Evolutionary conservation across 73 alveolate genomes (phyloP).

Genomic region (Breviolum minutum): DNA sequence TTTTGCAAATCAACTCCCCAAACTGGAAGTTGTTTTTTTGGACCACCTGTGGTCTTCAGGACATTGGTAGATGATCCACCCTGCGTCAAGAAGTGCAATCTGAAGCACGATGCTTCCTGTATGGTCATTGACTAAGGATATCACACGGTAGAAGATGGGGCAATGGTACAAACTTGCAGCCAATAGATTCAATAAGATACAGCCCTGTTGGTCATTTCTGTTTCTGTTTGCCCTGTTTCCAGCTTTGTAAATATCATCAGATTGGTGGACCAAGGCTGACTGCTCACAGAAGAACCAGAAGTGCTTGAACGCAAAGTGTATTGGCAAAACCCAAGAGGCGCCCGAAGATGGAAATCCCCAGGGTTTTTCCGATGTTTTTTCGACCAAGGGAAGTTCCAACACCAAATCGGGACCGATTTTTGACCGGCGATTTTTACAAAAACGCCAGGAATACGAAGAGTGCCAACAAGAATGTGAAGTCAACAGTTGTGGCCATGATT

Average conservation of each 20-base stretch:
- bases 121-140: not conserved
- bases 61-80: constrained; percentile 17
- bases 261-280: not conserved
- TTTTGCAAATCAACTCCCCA: not conserved
- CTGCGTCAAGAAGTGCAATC: constrained; percentile 28
- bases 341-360: no score
- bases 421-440: not conserved
- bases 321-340: constrained; percentile 35
- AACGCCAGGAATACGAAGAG: not conserved
- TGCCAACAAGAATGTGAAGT: constrained; percentile 27
- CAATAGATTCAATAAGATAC: not conserved
- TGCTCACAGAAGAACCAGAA: constrained; percentile 16
- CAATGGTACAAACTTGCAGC: not conserved
- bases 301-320: constrained; percentile 18
- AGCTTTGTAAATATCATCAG: not conserved
- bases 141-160: not conserved
- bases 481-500: not conserved
- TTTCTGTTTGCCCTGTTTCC: not conserved
- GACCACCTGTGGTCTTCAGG: not conserved
- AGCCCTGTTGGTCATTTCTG: no score
- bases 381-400: no score
- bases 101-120: constrained; percentile 19
- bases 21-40: not conserved
- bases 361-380: no score
- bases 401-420: not conserved